Conservation (phyloP, 345 rosid genomes). For the Linum tenue region DNA sequence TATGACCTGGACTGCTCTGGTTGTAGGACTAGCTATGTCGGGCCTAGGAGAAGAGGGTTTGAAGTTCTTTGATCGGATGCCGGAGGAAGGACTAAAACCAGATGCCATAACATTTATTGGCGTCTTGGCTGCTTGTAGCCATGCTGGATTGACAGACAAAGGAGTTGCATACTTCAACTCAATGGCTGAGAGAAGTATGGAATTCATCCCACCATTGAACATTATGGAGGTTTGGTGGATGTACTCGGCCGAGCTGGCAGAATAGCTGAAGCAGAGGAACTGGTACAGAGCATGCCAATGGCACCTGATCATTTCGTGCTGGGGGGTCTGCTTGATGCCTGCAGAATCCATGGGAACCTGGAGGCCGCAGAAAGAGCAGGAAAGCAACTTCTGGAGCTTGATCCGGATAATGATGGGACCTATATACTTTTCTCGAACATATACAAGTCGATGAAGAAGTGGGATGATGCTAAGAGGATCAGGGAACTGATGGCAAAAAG, state of each 20-base stretch:
- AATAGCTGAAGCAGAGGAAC: constrained; percentile 16
- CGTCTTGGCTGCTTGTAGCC: constrained; percentile 19
- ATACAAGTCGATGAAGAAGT: constrained; percentile 8
- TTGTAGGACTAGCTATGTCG: constrained; percentile 20
- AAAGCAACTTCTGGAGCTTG: constrained; percentile 17
- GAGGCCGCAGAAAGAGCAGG: constrained; percentile 20
- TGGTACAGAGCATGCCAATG: constrained; percentile 14
- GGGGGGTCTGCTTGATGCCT: constrained; percentile 20
- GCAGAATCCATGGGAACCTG: constrained; percentile 20
- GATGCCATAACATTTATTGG: constrained; percentile 18
- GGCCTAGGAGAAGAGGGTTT: constrained; percentile 14
- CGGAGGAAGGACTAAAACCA: constrained; percentile 11
- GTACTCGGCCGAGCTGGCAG: constrained; percentile 20
- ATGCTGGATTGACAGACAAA: constrained; percentile 18
- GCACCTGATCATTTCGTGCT: constrained; percentile 14
- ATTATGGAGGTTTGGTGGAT: constrained; percentile 11
- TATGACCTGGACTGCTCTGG: constrained; percentile 20
- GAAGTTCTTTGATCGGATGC: constrained; percentile 11
- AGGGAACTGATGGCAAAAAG: constrained; percentile 16
- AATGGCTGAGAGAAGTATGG: constrained; percentile 10
- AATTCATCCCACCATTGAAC: constrained; percentile 19
- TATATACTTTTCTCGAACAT: constrained; percentile 16
- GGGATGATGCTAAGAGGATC: constrained; percentile 11
- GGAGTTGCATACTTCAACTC: constrained; percentile 14
- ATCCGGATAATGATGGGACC: constrained; percentile 16